Base-by-base conservation (phyloP, 148 eudicot species). In the Arctostaphylos glauca region DNA sequence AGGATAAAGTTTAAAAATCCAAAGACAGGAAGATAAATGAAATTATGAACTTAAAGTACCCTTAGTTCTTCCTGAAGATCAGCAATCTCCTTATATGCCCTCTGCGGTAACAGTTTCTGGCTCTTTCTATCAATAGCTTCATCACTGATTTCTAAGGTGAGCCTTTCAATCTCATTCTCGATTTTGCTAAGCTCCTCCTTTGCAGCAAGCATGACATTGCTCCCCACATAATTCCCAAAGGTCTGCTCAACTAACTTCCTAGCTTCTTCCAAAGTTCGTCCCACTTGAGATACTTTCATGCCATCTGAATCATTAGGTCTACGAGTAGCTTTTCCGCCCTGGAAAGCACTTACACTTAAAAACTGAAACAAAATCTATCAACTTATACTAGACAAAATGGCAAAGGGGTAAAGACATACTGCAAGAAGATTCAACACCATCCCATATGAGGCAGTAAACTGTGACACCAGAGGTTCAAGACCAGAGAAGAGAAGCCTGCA, bases 351-450 rank as follows among this genome's bases (percentile, higher is more conserved):
- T 85, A 80, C 15, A 48, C 9, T 81, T 59, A 52, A 86, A 48
- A 50, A 60, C 70, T 50, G 55, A 48, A 25, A 66, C 12, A 43
- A 73, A 53, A 71, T 25, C 43, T 14, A 55, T 41, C 15, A 50
- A 78, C 62, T 43, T 14, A 82, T 55, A 49, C 78, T 54, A 21
- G 58, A 21, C 10, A 55, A 64, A 68, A 77, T 21, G 25, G 67
- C 47, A 64, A 87, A 8, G 74, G 54, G 74, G 81, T 59, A 25
- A 80, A 73, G 47, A 81, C 87, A 79, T 88, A 96, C 99, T 84
- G 93, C 98, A 81, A 96, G 94, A 89, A 96, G 99, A 90, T 96
- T 96, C 82, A 96, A 85, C 85, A 96, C 99, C 99, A 96, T 96
- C 78, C 99, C 99, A 87, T 96, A 96, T 79, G 99, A 96, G 67